Percentiles rank a stretch among this genome's conserved stretches.
Evolutionary conservation across 441 rosid species (phyloP).

Genomic region (Populus tomentosa): DNA sequence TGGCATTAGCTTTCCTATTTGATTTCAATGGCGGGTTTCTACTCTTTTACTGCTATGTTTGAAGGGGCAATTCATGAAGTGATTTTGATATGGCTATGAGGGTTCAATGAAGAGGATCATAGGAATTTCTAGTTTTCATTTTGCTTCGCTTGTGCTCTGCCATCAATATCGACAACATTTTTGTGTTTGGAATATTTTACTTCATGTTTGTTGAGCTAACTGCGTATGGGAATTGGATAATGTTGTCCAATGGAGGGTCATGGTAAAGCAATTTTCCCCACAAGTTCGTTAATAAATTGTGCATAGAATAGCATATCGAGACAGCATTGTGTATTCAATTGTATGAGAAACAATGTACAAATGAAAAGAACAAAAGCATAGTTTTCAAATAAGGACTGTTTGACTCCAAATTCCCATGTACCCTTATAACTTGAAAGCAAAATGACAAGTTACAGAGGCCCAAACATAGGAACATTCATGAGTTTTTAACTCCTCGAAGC

Average conservation of each 20-base stretch:
- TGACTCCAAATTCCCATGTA: too few relatives aligned
- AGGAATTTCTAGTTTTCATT: not conserved
- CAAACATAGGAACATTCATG: too few relatives aligned
- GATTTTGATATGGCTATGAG: not conserved
- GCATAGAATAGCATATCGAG: not conserved
- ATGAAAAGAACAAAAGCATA: too few relatives aligned
- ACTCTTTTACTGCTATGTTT: not conserved
- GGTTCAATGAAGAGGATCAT: too few relatives aligned
- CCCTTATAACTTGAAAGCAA: too few relatives aligned
- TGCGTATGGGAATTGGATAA: not conserved
- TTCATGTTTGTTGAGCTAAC: not conserved
- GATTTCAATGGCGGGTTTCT: not conserved
- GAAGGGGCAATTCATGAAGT: not conserved
- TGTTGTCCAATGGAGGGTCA: not conserved
- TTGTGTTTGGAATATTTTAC: not conserved
- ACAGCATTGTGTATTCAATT: too few relatives aligned
- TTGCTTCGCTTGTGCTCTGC: too few relatives aligned
- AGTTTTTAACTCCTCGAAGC: too few relatives aligned
- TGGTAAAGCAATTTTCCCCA: not conserved
- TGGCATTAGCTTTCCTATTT: not conserved
- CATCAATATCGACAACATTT: too few relatives aligned
- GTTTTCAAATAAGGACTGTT: too few relatives aligned
- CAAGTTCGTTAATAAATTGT: not conserved
- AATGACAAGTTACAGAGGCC: too few relatives aligned
- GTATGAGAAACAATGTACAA: too few relatives aligned